Base-by-base conservation (phyloP, 495 filamentous ascomycete species). In the Penicillium pancosmium region DNA sequence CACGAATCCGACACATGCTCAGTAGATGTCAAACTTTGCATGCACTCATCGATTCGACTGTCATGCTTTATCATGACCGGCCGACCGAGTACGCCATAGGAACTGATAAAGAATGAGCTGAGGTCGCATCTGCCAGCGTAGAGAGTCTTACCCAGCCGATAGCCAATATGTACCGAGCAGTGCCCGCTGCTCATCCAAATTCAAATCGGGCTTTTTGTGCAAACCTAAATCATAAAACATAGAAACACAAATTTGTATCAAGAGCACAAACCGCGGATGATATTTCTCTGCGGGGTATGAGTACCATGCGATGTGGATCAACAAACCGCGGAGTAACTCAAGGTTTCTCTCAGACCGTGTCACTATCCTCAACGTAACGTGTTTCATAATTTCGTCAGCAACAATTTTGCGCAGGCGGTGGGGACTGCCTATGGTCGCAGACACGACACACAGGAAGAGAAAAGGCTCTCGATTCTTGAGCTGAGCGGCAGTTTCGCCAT, bases 81-180 rank as follows among this genome's bases (percentile, higher is more conserved):
- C 34, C 62, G 62, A 15, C 62, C 62, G 15, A 61, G 54, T 44
- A 41, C 50, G 36, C 49, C 43, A 23, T 16, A 50, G 8, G 58
- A 15, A 31, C 62, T 64, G 34, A 48, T 23, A 33, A 16, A 57
- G 7, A 35, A 40, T 64, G 47, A 64, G 62, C n/a, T 25, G 38
- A 52, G 31, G 16, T 27, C 56, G 31, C 16, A 40, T 52, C 16
- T 38, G 38, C 40, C 31, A 53, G 21, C 21, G 43, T 12, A 57
- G 54, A 55, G 7, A 40, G 15, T 19, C 40, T 54, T 50, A 68
- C 65, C 65, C 54, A 47, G 18, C 38, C 35, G 65, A 68, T 31
- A 68, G 16, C 65, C 65, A 65, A 50, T 65, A 65, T 16, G 56
- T 58, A 47, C 65, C 65, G 3, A 68, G 59, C 53, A 68, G 53